Evolutionary conservation across 331 rosid genomes (phyloP).

Genomic region (Malus hybrid): DNA sequence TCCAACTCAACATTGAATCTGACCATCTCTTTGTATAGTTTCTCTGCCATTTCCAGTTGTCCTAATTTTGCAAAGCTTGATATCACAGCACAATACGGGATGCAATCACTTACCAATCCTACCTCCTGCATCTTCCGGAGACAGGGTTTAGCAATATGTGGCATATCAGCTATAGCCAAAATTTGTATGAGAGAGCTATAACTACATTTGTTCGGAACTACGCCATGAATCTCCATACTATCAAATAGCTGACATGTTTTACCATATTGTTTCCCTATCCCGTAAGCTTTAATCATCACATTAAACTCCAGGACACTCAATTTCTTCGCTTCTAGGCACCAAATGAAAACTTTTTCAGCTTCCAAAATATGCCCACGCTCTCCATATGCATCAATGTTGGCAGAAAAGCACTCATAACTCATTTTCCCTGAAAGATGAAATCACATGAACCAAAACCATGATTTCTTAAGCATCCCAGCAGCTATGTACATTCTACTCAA

Average conservation of each 20-base stretch:
- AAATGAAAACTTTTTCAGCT: constrained; percentile 71
- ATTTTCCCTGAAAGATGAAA: constrained; percentile 64
- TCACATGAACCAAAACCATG: constrained; percentile 70
- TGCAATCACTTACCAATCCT: constrained; percentile 67
- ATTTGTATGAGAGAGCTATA: constrained; percentile 71
- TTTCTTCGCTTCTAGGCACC: constrained; percentile 56
- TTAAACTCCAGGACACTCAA: constrained; percentile 67
- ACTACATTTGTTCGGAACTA: constrained; percentile 65
- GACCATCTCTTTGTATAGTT: constrained; percentile 60
- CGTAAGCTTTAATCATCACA: constrained; percentile 92
- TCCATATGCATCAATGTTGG: constrained; percentile 84
- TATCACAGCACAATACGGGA: constrained; percentile 59
- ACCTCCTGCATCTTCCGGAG: constrained; percentile 69
- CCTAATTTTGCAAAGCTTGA: constrained; percentile 72
- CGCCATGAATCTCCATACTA: constrained; percentile 50
- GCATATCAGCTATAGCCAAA: constrained; percentile 54
- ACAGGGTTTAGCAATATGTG: constrained; percentile 48
- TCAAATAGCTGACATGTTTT: constrained; percentile 61
- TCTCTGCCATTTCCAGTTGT: constrained; percentile 58
- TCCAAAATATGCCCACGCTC: constrained; percentile 59
- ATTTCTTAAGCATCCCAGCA: constrained; percentile 57
- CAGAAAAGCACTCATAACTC: constrained; percentile 82
- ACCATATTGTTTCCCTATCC: constrained; percentile 52
- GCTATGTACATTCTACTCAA: constrained; percentile 79
- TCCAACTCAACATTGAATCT: constrained; percentile 53